Evolutionary conservation across 2,329 filamentous ascomycete species (phyloP).

Genomic region (Cladosporium colombiae): DNA sequence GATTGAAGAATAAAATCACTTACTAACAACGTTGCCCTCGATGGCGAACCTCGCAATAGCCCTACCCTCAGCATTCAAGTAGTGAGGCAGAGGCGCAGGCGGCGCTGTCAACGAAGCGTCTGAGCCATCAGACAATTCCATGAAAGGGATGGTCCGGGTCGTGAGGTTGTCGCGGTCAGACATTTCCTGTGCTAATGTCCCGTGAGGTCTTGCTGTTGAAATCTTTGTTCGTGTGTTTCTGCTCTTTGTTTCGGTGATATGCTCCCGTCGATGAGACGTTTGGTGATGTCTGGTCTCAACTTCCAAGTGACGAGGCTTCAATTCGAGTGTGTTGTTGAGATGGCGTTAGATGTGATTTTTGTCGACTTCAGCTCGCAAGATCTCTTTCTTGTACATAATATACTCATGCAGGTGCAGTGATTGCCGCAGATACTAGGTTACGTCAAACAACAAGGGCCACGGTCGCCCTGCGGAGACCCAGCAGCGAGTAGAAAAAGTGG

Average conservation of each 20-base stretch:
- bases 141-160: slow-evolving; percentile 49
- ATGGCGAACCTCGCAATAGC: slow-evolving; percentile 54
- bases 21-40: slow-evolving; percentile 56
- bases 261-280: background rate
- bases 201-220: background rate
- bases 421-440: background rate
- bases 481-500: background rate
- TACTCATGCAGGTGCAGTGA: background rate
- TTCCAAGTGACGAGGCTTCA: background rate
- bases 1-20: slow-evolving; percentile 26
- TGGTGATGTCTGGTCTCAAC: background rate
- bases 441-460: slow-evolving; percentile 4
- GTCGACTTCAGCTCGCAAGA: background rate
- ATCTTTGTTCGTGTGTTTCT: background rate
- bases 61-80: slow-evolving; percentile 43
- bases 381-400: background rate
- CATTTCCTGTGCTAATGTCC: slow-evolving; percentile 25
- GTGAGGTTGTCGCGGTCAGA: slow-evolving; percentile 47
- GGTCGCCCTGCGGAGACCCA: background rate
- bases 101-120: slow-evolving; percentile 46
- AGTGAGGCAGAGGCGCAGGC: slow-evolving; percentile 46
- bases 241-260: background rate
- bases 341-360: background rate
- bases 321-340: background rate
- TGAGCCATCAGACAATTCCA: slow-evolving; percentile 50